Base-by-base conservation (phyloP, 2,329 filamentous ascomycete genomes). In the Aspergillus fructus region DNA sequence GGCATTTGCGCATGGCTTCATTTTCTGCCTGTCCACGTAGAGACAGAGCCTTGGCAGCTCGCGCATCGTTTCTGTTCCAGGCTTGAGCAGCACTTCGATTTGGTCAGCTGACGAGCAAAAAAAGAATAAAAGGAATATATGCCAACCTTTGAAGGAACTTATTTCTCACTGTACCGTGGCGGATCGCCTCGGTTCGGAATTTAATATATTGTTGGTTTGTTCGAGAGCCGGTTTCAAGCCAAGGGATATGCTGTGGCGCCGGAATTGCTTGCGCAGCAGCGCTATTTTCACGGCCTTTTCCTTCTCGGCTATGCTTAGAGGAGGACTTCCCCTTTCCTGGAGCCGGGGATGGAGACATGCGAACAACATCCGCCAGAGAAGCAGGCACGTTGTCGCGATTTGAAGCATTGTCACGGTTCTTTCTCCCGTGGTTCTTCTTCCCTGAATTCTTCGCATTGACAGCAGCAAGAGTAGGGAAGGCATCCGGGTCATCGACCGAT, bases 41-140 rank as follows among this genome's bases (percentile, higher is more conserved):
- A 68, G 91, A 96, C 49, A 97, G 84, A 33, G 93, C 93, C 78
- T 97, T 97, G 59, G 94, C 94, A 17, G 94, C 93, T 61, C 94
- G 88, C 41, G 94, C 93, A 73, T 99, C 94, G 68, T 97, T 97
- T 57, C 94, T 89, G 72, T 97, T 97, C 93, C 94, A 99, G 21
- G 94, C 94, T 82, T 97, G 93, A 8, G 93, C 93, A 64, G 94
- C 94, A 74, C 93, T 37, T 96, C 62, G 59, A 34, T 42, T 49
- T 24, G 37, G 46, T 62, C n/a, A 59, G 49, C 41, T 58, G 47
- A 45, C 59, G 21, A 57, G 55, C 27, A 5, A 8, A 33, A 15
- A 6, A 49, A 15, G 8, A 30, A 34, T 42, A 17, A 19, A n/a
- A n/a, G 1, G 17, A 15, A 1, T 30, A 45, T 34, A 45, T 34